A percentile compares a stretch with the other conserved stretches of the same genome.
These are phyloP conservation scores for Calonectria pteridis DNA, from an alignment of 2,329 filamentous ascomycete genomes.

Conservation along the genomic window DNA sequence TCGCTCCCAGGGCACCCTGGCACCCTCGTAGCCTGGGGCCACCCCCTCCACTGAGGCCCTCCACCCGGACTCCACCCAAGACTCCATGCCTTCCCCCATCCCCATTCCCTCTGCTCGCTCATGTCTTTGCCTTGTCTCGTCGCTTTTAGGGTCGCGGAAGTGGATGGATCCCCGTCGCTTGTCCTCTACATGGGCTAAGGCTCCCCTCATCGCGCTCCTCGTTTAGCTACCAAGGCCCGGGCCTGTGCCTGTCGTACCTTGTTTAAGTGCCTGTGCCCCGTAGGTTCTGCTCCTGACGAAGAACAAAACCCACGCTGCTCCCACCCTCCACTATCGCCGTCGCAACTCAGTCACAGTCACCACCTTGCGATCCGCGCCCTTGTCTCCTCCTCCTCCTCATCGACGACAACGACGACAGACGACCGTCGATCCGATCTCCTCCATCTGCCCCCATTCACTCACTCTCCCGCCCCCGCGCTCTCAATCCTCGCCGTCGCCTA, in stretches of 20 bases:
- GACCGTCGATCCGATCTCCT: conserved; percentile 1
- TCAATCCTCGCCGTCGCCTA: background rate
- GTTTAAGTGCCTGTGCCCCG: conserved; percentile 3
- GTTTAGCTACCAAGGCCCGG: conserved; percentile 1
- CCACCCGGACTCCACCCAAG: conserved; percentile 19
- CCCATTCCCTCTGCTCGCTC: conserved; percentile 1
- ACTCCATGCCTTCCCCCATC: conserved; percentile 3
- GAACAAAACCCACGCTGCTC: conserved; percentile 22
- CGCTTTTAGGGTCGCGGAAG: conserved; percentile 6
- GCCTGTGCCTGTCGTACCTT: conserved; percentile 1
- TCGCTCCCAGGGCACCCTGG: conserved; percentile 7
- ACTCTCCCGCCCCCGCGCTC: background rate
- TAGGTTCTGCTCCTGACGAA: background rate
- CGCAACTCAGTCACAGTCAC: conserved; percentile 10
- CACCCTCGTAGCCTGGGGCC: background rate
- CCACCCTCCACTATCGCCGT: conserved; percentile 17
- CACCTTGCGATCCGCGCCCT: conserved; percentile 21
- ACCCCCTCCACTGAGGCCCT: conserved; percentile 36
- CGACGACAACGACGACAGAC: conserved; percentile 3
- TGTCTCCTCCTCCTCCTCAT: background rate
- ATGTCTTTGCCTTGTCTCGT: conserved; percentile 5
- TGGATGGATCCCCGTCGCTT: conserved; percentile 4
- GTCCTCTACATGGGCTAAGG: background rate
- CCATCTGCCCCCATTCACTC: background rate
- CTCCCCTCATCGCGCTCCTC: conserved; percentile 11